phyloP scores from a whole-genome alignment of 371 early-diverging fungal genomes.

The Cladochytrium tenue region DNA sequence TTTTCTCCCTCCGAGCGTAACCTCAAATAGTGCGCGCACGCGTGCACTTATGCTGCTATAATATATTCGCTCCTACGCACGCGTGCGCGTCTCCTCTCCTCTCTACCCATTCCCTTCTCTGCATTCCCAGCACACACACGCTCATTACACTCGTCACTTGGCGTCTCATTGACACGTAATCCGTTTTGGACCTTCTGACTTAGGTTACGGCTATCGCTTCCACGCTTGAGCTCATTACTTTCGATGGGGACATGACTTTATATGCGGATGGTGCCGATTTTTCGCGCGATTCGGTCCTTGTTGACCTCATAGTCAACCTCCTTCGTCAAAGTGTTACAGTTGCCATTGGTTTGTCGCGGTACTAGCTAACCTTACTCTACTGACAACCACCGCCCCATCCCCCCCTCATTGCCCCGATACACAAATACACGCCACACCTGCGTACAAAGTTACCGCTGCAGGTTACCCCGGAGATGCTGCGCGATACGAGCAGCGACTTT shows the following conservation, averaged over 20 bases:
- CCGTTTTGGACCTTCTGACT: background rate
- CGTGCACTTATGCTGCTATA: no score
- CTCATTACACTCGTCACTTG: no score
- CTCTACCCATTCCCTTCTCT: background rate
- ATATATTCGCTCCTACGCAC: no score
- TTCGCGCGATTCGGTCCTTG: slow-evolving; percentile 62
- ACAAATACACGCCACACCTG: no score
- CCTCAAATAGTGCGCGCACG: no score
- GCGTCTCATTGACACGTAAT: background rate
- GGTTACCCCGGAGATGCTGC: slow-evolving; percentile 71
- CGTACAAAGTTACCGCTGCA: slow-evolving; percentile 71
- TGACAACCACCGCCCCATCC: no score
- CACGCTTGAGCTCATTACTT: slow-evolving; percentile 61
- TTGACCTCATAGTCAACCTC: slow-evolving; percentile 58
- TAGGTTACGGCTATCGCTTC: slow-evolving; percentile 51
- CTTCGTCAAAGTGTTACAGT: slow-evolving; percentile 63
- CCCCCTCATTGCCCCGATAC: no score
- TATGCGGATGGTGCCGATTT: slow-evolving; percentile 84
- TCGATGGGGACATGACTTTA: slow-evolving; percentile 87
- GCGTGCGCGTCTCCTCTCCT: background rate
- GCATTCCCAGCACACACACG: no score
- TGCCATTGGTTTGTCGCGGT: slow-evolving; percentile 47
- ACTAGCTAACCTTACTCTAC: no score
- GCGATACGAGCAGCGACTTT: slow-evolving; percentile 70
- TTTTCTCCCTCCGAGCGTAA: no score